Base-by-base conservation (phyloP, 2,329 filamentous ascomycete species). In the Davidsoniella eucalypti region DNA sequence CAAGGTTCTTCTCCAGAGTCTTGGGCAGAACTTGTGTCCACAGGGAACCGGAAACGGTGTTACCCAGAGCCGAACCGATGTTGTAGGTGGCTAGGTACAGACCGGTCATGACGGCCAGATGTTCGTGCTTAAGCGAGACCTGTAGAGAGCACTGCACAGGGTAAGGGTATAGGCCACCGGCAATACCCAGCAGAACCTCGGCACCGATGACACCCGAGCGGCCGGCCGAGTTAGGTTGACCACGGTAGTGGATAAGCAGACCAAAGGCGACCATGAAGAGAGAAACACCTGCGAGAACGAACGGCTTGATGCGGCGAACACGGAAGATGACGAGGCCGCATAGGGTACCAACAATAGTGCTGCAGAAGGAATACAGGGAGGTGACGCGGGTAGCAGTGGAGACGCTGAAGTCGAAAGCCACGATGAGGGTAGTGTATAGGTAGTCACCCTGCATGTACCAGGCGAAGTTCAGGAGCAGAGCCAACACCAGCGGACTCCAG, bases 191-290 rank as follows among this genome's bases (percentile, higher is more conserved):
- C 4, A 82, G 63, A 6, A 81, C 65, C 59, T 82, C 75, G 2
- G 72, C 76, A 14, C 72, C 78, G 52, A 82, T 75, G 50, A 82
- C 67, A 25, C 78, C 78, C 1, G 70, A 67, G 51, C 74, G 65
- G 53, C 64, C 67, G 8, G 66, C 60, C 0, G 57, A 51, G 16
- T 58, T 61, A 9, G 65, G 57, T 5, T 70, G 69, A 36, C 77
- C 77, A n/a, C 78, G 75, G 65, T 68, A 82, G 56, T 69, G 67
- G 57, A 82, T 80, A 16, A 82, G 65, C 1, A 82, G 67, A 8
- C 78, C 78, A 55, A 80, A 82, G 1, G 78, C 76, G n/a, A 78
- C 73, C 57, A 78, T 66, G 64, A 78, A 82, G 2, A 82, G 65
- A 7, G 65, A 61, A 1, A 76, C 80, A 33, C 78, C 79, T 25